Evolutionary conservation across 768 basidiomycete species (phyloP), one percentile per base, ranked within the genome.

Genomic region (Mycena alexandri): DNA sequence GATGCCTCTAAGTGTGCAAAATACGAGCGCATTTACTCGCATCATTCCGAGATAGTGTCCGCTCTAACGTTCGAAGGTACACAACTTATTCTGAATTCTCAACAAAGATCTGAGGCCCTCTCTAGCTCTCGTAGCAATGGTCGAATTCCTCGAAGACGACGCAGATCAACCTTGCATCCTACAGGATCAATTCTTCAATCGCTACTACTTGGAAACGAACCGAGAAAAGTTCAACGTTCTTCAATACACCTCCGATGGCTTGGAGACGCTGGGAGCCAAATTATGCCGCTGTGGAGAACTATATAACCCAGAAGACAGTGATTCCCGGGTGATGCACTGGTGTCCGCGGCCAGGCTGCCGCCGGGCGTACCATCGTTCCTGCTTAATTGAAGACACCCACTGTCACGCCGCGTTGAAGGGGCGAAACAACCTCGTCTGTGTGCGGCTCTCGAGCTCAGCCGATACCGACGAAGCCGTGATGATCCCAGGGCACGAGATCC

Each of bases 341-440:
- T 69, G 68, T 17, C 68, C 68, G 17, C 51, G 52, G 7, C 63
- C 63, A 4, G 5, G 3, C 10, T 69, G 68, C 48, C 63, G 63
- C 12, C 43, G 59, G 1, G 68, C 46, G 1, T 65, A 63, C 7
- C 68, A 69, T 17, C 46, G 25, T 17, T 10, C 29, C 0, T 69
- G 68, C 34, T 17, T 69, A 11, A 22, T 50, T 0, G 19, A 56
- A 0, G 16, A 16, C 17, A 47, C 34, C 3, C 29, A 43, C 34
- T 36, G 34, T 6, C n/a, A 53, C n/a, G 17, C 9, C 5, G 7
- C 34, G 1, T 2, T 59, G 8, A 16, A 12, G 42, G 9, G 57
- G 3, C 36, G 11, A 13, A 5, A 60, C 52, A 34, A 29, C 8
- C n/a, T 58, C 33, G 17, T 65, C 46, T 54, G 38, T 19, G 53